A percentile compares a stretch with the other conserved stretches of the same genome.
Evolutionary conservation across 2,329 filamentous ascomycete species (phyloP).

Genomic region (Phoma sp.): DNA sequence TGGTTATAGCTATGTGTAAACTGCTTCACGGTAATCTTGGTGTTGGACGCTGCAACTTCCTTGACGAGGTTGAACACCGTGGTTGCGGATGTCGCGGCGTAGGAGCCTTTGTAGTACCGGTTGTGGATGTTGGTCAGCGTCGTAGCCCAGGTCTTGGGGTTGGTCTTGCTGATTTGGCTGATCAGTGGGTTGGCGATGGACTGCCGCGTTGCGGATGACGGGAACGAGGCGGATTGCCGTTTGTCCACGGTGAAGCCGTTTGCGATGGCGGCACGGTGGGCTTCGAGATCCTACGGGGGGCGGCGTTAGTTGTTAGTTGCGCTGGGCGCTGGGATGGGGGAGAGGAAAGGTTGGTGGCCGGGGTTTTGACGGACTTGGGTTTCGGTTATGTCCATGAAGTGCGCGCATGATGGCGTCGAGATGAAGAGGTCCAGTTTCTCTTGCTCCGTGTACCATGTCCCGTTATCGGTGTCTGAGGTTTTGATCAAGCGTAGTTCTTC

Average conservation of each 20-base stretch:
- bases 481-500: constrained; percentile 19
- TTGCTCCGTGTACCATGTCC: constrained; percentile 20
- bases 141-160: constrained; percentile 20
- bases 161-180: constrained; percentile 21
- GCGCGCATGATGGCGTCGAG: constrained; percentile 16
- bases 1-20: constrained; percentile 89
- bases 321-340: too few species aligned
- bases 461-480: constrained; percentile 16
- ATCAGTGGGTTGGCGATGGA: constrained; percentile 16
- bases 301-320: too few species aligned
- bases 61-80: constrained; percentile 80
- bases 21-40: constrained; percentile 69
- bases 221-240: constrained; percentile 19
- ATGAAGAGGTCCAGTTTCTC: constrained; percentile 20
- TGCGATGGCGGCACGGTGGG: constrained; percentile 14
- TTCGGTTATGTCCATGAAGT: constrained; percentile 21
- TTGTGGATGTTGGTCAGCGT: constrained; percentile 24
- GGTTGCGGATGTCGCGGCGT: constrained; percentile 77
- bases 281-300: constrained; percentile 12
- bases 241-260: constrained; percentile 17
- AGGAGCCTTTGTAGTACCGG: constrained; percentile 21
- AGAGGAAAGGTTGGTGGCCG: too few species aligned
- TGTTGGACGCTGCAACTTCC: constrained; percentile 72
- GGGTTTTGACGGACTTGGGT: constrained; percentile 1
- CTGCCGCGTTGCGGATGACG: constrained; percentile 16